These are phyloP conservation scores for Saccharomyces kudriavzevii DNA, from an alignment of 805 yeast species.

Conservation along the genomic window DNA sequence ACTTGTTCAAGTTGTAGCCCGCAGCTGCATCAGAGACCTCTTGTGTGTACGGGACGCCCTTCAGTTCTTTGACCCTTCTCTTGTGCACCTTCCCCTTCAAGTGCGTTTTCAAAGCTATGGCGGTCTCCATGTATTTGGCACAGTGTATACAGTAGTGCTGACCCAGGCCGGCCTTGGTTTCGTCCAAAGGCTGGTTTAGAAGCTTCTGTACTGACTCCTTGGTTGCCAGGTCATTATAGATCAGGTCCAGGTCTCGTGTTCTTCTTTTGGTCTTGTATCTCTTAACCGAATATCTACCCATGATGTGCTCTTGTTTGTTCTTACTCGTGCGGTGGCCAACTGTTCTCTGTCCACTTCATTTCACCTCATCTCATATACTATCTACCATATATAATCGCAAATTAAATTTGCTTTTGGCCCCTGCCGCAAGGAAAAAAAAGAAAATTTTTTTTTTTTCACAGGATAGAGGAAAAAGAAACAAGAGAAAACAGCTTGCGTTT, in stretches of 20 bases:
- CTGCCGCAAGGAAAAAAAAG: not conserved
- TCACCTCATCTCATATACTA: not conserved
- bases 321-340: not conserved
- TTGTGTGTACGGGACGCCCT: constrained; percentile 73
- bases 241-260: constrained; percentile 75
- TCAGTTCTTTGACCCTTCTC: constrained; percentile 71
- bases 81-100: constrained; percentile 72
- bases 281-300: constrained; percentile 84
- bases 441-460: not conserved
- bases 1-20: constrained; percentile 66
- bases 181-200: constrained; percentile 80
- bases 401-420: not conserved
- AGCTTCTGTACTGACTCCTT: constrained; percentile 55
- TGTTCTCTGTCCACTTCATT: not conserved
- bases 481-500: not conserved
- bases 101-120: constrained; percentile 64
- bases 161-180: constrained; percentile 86
- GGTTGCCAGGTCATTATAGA: constrained; percentile 63
- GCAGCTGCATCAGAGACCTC: constrained; percentile 88
- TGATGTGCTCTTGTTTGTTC: constrained; percentile 19
- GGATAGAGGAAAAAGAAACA: not conserved
- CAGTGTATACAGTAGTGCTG: constrained; percentile 93
- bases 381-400: not conserved
- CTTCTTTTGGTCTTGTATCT: constrained; percentile 86
- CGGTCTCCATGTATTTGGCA: constrained; percentile 82